phyloP scores from a whole-genome alignment of 768 basidiomycete genomes.

The Myochromella boudieri region DNA sequence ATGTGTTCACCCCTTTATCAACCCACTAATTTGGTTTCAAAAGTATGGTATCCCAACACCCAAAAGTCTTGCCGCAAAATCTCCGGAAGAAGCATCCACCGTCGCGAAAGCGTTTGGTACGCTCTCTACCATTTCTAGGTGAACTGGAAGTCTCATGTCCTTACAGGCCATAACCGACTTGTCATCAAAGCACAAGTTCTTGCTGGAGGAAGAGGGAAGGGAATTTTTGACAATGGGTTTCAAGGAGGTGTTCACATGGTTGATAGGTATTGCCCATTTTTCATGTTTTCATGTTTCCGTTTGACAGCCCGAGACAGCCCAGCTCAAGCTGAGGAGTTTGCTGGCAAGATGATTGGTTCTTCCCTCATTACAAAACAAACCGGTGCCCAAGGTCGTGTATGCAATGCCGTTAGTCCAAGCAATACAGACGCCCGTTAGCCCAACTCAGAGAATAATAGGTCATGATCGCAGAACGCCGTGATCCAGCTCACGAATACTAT shows the following conservation, averaged over 20 bases:
- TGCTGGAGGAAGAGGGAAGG: conserved; percentile 98
- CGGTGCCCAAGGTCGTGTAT: conserved; percentile 85
- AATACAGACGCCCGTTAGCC: background rate
- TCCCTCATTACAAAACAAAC: conserved; percentile 99
- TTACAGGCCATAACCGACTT: conserved; percentile 67
- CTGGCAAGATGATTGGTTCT: conserved; percentile 90
- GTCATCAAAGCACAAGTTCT: conserved; percentile 99
- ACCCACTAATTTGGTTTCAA: background rate
- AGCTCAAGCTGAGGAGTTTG: conserved; percentile 83
- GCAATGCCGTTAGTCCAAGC: conserved; percentile 77
- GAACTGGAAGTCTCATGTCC: conserved; percentile 8
- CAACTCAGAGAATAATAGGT: conserved; percentile 56
- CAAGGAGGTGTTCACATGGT: conserved; percentile 97
- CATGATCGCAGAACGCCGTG: conserved; percentile 95
- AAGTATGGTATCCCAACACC: conserved; percentile 97
- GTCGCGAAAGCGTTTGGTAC: conserved; percentile 90
- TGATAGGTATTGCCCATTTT: conserved; percentile 55
- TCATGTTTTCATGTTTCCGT: background rate
- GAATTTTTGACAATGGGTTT: conserved; percentile 92
- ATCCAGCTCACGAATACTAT: conserved; percentile 96
- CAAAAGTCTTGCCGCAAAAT: conserved; percentile 83
- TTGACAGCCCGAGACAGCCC: conserved; percentile 47
- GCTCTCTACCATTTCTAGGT: conserved; percentile 12
- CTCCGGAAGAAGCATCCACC: conserved; percentile 84
- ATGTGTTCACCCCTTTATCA: background rate